A percentile compares a stretch with the other conserved stretches of the same genome.
phyloP scores from a whole-genome alignment of 2,329 filamentous ascomycete species.

The Sporothrix curviconia region DNA sequence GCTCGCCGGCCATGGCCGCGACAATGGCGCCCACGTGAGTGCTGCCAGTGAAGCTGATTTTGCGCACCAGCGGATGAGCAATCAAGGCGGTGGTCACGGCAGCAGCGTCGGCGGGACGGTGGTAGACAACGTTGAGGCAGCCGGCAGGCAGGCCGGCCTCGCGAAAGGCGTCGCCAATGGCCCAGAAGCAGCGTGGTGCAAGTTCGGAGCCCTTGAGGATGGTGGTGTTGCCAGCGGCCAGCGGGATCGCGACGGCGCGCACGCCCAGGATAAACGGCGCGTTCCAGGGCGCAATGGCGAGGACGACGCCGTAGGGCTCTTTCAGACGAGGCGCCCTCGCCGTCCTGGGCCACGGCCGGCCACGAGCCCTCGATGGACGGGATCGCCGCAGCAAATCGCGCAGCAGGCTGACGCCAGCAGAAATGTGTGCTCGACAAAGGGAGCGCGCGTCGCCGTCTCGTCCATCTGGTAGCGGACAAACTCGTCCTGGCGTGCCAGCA shows the following conservation, averaged over 20 bases:
- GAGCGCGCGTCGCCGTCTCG: no score
- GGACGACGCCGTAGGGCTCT: slow-evolving; percentile 74
- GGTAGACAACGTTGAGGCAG: slow-evolving; percentile 65
- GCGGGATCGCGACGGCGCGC: slow-evolving; percentile 52
- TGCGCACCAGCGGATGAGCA: slow-evolving; percentile 59
- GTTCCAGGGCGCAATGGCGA: slow-evolving; percentile 77
- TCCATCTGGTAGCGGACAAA: no score
- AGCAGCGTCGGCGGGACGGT: slow-evolving; percentile 58
- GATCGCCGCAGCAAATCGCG: no score
- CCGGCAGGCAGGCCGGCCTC: slow-evolving; percentile 72
- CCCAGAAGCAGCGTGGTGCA: slow-evolving; percentile 57
- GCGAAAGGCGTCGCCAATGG: slow-evolving; percentile 56
- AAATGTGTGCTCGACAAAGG: no score
- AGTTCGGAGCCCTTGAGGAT: slow-evolving; percentile 67
- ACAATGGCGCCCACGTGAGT: slow-evolving; percentile 69
- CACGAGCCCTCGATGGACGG: no score
- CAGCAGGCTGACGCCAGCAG: no score
- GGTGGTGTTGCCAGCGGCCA: slow-evolving; percentile 72
- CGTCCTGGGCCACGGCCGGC: not conserved
- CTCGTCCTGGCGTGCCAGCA: no score
- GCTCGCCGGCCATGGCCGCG: slow-evolving; percentile 59
- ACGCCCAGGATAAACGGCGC: slow-evolving; percentile 49
- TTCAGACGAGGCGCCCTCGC: slow-evolving; percentile 55
- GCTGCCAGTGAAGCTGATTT: slow-evolving; percentile 82
- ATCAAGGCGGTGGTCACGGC: slow-evolving; percentile 63